Base-by-base conservation (phyloP, 768 basidiomycete species). In the Collybiopsis confluens region DNA sequence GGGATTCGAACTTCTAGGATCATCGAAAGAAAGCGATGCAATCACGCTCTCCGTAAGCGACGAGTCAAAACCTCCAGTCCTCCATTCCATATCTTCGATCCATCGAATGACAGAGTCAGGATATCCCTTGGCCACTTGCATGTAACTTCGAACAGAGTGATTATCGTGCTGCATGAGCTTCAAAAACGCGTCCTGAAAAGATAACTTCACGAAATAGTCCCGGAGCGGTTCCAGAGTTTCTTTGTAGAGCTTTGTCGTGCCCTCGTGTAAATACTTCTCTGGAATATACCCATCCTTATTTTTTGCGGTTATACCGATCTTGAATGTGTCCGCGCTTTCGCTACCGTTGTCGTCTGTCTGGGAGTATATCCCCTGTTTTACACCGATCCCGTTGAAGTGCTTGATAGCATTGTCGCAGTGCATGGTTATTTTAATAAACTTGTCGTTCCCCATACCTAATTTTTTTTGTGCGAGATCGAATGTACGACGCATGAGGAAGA, bases 381-480 rank as follows among this genome's bases (percentile, higher is more conserved):
- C 36, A 41, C 15, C 21, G 11, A 40, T 54, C 33, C 52, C 40
- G 45, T 23, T 61, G 40, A 56, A 62, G 36, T 45, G 51, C 16
- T 56, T 56, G 26, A 64, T 49, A 35, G 58, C 59, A 33, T 57
- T 55, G 4, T 52, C 42, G 7, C n/a, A 24, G 7, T 45, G 45
- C n/a, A 59, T 62, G 10, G 54, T 52, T 21, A 45, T 56, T 16
- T 54, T 46, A 54, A 58, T 62, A 45, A 65, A 46, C 37, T 54
- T 51, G 27, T 55, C 57, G 11, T 54, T 43, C 4, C 13, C 15
- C 13, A 15, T 40, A 15, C 38, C 38, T 20, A 40, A n/a, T 16
- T n/a, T 33, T 13, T 33, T 15, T 40, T 57, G 46, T 59, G 69
- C 68, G 35, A 70, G 64, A 28, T 66, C 55, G 46, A 68, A 67